Conservation (phyloP, 2,329 filamentous ascomycete species). For the Aspergillus candidus region DNA sequence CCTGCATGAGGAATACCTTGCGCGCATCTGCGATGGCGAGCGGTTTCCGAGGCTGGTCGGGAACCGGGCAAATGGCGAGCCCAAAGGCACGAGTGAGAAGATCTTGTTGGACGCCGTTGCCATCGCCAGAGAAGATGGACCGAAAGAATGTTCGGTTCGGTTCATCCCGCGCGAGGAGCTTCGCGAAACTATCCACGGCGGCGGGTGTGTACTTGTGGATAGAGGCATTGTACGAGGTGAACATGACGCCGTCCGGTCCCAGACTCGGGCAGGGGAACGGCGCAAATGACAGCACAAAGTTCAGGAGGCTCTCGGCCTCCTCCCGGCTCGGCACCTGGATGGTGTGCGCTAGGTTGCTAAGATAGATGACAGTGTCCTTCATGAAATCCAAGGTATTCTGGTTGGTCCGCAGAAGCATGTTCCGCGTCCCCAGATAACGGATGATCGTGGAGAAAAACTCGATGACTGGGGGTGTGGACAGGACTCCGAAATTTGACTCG, state of each 20-base stretch:
- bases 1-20: slow-evolving; percentile 87
- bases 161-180: slow-evolving; percentile 85
- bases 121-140: slow-evolving; percentile 70
- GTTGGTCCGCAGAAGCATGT: slow-evolving; percentile 75
- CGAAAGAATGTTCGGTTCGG: slow-evolving; percentile 84
- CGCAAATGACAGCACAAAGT: slow-evolving; percentile 86
- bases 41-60: slow-evolving; percentile 59
- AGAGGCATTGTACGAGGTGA: slow-evolving; percentile 71
- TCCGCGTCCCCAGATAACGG: slow-evolving; percentile 79
- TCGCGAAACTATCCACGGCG: slow-evolving; percentile 84
- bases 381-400: slow-evolving; percentile 90
- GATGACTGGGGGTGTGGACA: slow-evolving; percentile 72
- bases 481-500: slow-evolving; percentile 65
- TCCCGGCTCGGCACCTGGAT: slow-evolving; percentile 80
- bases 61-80: slow-evolving; percentile 76
- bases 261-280: slow-evolving; percentile 64
- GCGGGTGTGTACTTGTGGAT: slow-evolving; percentile 83
- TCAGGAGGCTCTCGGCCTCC: slow-evolving; percentile 76
- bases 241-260: slow-evolving; percentile 58
- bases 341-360: slow-evolving; percentile 79
- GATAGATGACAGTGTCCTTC: slow-evolving; percentile 84
- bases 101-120: slow-evolving; percentile 61
- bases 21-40: slow-evolving; percentile 69
- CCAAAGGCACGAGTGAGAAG: slow-evolving; percentile 82
- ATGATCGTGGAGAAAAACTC: slow-evolving; percentile 80